These are phyloP conservation scores for Podaxis sp. DNA, from an alignment of 768 basidiomycete species.

Conservation along the genomic window DNA sequence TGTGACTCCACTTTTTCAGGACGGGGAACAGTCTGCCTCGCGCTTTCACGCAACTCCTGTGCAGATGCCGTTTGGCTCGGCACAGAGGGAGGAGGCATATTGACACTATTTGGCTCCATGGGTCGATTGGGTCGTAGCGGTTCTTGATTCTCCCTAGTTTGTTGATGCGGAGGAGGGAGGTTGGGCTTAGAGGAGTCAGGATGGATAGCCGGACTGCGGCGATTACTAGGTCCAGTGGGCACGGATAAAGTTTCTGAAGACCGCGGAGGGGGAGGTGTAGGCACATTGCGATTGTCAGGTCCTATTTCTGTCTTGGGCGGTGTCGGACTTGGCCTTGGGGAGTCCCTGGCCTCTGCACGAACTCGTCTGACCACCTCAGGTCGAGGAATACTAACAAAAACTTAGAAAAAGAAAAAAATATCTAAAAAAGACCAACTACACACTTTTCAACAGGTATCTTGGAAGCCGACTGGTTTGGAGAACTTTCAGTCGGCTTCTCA, in stretches of 20 bases:
- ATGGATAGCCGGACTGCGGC: constrained; percentile 10
- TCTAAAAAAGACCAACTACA: constrained; percentile 15
- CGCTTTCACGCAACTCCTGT: constrained; percentile 79
- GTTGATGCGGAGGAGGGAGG: constrained; percentile 8
- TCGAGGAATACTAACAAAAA: constrained; percentile 57
- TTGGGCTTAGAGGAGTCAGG: constrained; percentile 13
- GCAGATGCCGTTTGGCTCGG: constrained; percentile 81
- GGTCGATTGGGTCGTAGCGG: constrained; percentile 39
- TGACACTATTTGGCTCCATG: constrained; percentile 35
- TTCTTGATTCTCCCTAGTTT: constrained; percentile 20
- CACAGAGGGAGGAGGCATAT: constrained; percentile 75
- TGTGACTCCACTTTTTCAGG: constrained; percentile 43
- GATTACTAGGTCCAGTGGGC: constrained; percentile 15
- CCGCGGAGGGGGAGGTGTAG: constrained; percentile 11
- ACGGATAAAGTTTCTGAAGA: constrained; percentile 17
- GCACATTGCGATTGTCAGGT: constrained; percentile 12
- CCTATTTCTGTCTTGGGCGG: constrained; percentile 12
- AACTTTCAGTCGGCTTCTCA: constrained; percentile 2
- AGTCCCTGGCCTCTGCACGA: constrained; percentile 38
- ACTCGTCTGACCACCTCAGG: constrained; percentile 78
- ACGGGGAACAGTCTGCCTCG: constrained; percentile 62
- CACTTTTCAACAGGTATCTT: constrained; percentile 73
- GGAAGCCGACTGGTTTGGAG: neutral
- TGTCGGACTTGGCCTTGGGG: constrained; percentile 30
- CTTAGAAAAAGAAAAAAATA: constrained; percentile 2